These are phyloP conservation scores for Scheffersomyces spartinae DNA, from an alignment of 805 yeast species.

Conservation along the genomic window DNA sequence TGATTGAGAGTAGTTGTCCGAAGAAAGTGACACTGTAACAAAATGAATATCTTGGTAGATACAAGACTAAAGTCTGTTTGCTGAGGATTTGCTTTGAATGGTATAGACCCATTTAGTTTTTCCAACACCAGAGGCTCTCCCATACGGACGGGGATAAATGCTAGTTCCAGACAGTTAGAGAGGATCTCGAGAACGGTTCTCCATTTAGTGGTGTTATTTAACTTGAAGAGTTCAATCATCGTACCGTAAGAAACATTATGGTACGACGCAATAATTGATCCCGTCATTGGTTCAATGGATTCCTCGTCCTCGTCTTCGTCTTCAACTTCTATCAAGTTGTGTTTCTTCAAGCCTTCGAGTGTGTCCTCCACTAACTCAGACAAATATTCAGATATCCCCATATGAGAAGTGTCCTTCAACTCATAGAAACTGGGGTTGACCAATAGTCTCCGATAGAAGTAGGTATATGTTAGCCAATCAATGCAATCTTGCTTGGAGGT, in stretches of 20 bases:
- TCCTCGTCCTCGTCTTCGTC: conserved; percentile 23
- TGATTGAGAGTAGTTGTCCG: too few relatives aligned
- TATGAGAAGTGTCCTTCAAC: conserved; percentile 47
- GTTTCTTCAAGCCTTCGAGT: conserved; percentile 48
- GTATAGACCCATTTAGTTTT: too few relatives aligned
- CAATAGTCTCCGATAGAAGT: conserved; percentile 69
- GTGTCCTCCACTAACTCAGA: conserved; percentile 75
- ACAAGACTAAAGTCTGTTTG: too few relatives aligned
- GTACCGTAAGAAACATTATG: conserved; percentile 56
- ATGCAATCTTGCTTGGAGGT: conserved; percentile 71
- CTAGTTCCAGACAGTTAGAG: too few relatives aligned
- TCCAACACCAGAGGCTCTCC: too few relatives aligned
- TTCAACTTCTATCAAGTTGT: conserved; percentile 51
- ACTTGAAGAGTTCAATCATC: conserved; percentile 47
- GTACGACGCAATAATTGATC: conserved; percentile 66
- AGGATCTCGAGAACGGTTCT: conserved; percentile 53
- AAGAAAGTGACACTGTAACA: conserved; percentile 75
- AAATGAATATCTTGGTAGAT: too few relatives aligned
- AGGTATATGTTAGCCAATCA: conserved; percentile 81
- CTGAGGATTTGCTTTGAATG: too few relatives aligned
- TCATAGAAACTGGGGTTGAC: conserved; percentile 86
- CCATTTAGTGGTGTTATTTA: conserved; percentile 46
- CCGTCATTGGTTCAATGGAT: conserved; percentile 47
- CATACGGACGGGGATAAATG: too few relatives aligned
- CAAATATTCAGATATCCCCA: conserved; percentile 68